Conservation (phyloP, 768 basidiomycete species). For the Leccinum obscurum region DNA sequence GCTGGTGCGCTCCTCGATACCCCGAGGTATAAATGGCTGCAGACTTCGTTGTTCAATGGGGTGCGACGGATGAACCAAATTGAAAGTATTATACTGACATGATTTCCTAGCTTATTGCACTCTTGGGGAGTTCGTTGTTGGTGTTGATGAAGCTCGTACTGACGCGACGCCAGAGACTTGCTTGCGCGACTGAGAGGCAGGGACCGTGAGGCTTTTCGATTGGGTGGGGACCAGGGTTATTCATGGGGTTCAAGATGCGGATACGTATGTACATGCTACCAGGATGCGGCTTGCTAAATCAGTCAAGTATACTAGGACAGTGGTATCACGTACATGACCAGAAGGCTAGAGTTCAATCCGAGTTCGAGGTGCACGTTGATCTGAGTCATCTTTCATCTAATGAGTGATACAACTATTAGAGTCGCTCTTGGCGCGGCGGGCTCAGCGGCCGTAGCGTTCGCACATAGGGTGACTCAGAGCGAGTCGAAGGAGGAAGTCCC, state of each 20-base stretch:
- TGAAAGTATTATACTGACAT: neutral
- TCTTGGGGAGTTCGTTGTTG: neutral
- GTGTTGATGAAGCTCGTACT: neutral
- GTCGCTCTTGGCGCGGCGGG: too few relatives aligned
- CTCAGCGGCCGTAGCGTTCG: too few relatives aligned
- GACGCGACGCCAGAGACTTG: neutral
- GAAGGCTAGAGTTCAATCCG: too few relatives aligned
- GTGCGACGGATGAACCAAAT: neutral
- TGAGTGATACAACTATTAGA: too few relatives aligned
- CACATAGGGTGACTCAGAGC: too few relatives aligned
- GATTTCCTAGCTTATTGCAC: neutral
- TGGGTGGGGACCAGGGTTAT: neutral
- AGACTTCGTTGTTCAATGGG: neutral
- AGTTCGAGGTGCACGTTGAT: too few relatives aligned
- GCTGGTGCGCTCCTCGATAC: neutral
- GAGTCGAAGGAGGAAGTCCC: too few relatives aligned
- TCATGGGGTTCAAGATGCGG: neutral
- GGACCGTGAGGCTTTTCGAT: neutral
- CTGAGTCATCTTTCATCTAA: too few relatives aligned
- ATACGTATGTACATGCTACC: neutral
- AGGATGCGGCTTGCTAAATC: too few relatives aligned
- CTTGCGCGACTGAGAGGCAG: neutral
- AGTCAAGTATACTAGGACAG: too few relatives aligned
- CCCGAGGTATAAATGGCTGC: neutral
- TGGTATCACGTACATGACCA: too few relatives aligned